phyloP scores from a whole-genome alignment of 1,139 yeast genomes.

The Candida sanyaensis region DNA sequence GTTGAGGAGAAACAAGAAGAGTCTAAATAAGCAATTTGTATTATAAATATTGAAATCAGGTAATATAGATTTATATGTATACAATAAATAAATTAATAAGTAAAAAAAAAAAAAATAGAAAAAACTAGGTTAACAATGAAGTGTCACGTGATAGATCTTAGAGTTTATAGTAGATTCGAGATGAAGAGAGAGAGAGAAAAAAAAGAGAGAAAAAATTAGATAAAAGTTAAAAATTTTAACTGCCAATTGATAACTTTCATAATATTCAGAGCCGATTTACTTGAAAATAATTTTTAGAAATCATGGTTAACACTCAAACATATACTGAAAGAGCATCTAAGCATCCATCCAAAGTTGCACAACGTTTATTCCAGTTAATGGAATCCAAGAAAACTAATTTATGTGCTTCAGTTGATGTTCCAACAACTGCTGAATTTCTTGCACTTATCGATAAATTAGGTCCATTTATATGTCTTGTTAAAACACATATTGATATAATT shows the following conservation, averaged over 20 bases:
- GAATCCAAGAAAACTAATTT: constrained; percentile 80
- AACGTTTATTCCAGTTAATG: constrained; percentile 72
- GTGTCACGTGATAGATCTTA: too few relatives aligned
- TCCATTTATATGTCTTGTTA: constrained; percentile 87
- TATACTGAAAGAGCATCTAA: constrained; percentile 69
- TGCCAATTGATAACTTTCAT: too few relatives aligned
- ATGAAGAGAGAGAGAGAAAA: too few relatives aligned
- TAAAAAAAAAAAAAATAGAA: neutral
- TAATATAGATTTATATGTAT: neutral
- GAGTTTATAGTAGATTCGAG: too few relatives aligned
- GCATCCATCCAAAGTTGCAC: constrained; percentile 80
- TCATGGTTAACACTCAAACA: constrained; percentile 30
- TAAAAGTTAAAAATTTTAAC: neutral
- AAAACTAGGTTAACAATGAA: neutral
- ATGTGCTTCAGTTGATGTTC: constrained; percentile 96
- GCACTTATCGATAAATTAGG: constrained; percentile 76
- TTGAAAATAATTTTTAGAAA: too few relatives aligned
- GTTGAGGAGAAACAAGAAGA: neutral
- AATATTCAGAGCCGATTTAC: too few relatives aligned
- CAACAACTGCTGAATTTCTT: constrained; percentile 73
- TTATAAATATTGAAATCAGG: neutral
- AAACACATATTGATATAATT: constrained; percentile 92
- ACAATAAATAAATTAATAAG: neutral
- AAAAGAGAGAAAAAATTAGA: neutral
- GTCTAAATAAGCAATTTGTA: neutral